Evolutionary conservation across 1,284 basidiomycete species (phyloP).

Genomic region (Exsudoporus floridanus): DNA sequence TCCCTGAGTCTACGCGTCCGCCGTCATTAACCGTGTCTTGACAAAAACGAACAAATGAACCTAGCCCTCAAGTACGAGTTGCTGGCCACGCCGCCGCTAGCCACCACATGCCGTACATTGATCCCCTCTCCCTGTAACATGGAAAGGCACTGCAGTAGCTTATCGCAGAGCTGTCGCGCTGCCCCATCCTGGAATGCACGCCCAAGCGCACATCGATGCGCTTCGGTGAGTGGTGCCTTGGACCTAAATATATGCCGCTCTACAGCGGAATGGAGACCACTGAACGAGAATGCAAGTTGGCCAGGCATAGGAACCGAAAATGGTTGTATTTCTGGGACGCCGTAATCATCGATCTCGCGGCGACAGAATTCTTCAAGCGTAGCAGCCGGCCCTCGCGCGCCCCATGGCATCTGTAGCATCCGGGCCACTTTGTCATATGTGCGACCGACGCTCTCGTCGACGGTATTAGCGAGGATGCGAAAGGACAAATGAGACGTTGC

Average conservation of each 20-base stretch:
- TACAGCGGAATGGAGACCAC: conserved; percentile 68
- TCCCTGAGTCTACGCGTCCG: conserved; percentile 41
- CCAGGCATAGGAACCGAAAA: conserved; percentile 57
- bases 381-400: conserved; percentile 65
- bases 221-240: conserved; percentile 35
- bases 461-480: conserved; percentile 71
- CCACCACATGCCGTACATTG: conserved; percentile 60
- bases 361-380: conserved; percentile 72
- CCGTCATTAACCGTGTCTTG: not conserved
- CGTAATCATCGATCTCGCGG: conserved; percentile 28
- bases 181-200: conserved; percentile 73
- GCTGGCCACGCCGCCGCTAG: conserved; percentile 90
- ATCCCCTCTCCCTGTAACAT: conserved; percentile 44
- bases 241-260: conserved; percentile 47
- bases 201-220: conserved; percentile 50
- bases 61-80: conserved; percentile 68
- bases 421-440: conserved; percentile 80
- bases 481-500: conserved; percentile 61
- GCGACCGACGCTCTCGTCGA: conserved; percentile 77
- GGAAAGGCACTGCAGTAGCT: conserved; percentile 62
- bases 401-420: conserved; percentile 64
- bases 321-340: conserved; percentile 37
- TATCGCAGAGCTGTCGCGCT: conserved; percentile 72
- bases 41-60: conserved; percentile 40
- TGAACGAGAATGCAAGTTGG: conserved; percentile 71